These are phyloP conservation scores for Lycium ferocissimum DNA, from an alignment of 257 asterid genomes.

Conservation along the genomic window DNA sequence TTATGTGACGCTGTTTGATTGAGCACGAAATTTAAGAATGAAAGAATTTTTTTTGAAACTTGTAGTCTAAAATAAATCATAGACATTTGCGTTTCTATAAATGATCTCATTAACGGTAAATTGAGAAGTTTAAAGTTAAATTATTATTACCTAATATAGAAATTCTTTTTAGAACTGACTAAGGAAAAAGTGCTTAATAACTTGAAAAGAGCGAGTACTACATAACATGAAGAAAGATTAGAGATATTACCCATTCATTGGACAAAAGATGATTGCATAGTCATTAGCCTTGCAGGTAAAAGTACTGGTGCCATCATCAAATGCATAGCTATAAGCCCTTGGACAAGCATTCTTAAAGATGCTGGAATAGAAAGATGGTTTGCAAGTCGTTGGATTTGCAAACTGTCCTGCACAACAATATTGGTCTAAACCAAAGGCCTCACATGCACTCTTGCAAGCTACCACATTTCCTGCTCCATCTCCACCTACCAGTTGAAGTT, in stretches of 20 bases:
- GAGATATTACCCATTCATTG: conserved; percentile 34
- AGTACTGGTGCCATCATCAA: conserved; percentile 83
- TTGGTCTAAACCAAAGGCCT: conserved; percentile 72
- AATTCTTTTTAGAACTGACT: too few species aligned
- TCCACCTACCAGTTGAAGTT: conserved; percentile 73
- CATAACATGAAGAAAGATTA: background rate
- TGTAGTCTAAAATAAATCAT: too few species aligned
- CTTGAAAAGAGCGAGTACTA: background rate
- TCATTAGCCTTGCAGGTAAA: conserved; percentile 79
- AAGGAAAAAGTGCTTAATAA: background rate
- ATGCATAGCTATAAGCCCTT: conserved; percentile 79
- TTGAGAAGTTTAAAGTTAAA: too few species aligned
- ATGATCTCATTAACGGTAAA: too few species aligned
- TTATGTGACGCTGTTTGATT: background rate
- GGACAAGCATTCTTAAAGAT: conserved; percentile 81
- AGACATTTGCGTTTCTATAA: too few species aligned
- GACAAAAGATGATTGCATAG: conserved; percentile 64
- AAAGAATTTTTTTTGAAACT: background rate
- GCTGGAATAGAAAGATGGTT: conserved; percentile 70
- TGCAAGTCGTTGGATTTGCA: conserved; percentile 78
- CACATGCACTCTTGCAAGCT: conserved; percentile 90
- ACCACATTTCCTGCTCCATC: conserved; percentile 61
- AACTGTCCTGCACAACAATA: conserved; percentile 86
- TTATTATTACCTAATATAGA: too few species aligned
- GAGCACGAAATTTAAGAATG: background rate